Percentiles rank a stretch among this genome's conserved stretches.
Evolutionary conservation across 2,329 filamentous ascomycete genomes (phyloP).

Genomic region (Fusarium papillatum): DNA sequence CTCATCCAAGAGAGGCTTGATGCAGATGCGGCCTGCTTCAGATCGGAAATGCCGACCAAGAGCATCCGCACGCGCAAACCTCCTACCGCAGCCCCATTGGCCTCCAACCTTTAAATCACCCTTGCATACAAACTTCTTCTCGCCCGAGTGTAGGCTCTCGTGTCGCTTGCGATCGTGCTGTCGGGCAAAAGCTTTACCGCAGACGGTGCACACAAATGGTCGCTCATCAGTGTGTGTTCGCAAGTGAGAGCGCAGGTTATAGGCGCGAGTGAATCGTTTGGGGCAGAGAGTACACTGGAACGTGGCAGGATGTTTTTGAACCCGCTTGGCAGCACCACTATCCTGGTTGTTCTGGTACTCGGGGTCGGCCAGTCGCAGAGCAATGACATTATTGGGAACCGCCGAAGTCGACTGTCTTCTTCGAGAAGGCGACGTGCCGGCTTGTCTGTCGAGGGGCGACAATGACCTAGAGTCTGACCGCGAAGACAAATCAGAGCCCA

Average conservation of each 20-base stretch:
- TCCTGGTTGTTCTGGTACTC: conserved; percentile 79
- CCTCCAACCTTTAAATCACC: conserved; percentile 87
- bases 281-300: conserved; percentile 96
- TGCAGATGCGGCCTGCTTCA: conserved; percentile 95
- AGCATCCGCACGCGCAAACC: conserved; percentile 96
- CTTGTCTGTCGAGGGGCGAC: conserved; percentile 70
- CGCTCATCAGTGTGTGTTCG: conserved; percentile 98
- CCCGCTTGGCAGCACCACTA: conserved; percentile 78
- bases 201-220: conserved; percentile 97
- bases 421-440: conserved; percentile 50
- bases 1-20: conserved; percentile 96
- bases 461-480: conserved; percentile 67
- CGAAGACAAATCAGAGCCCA: conserved; percentile 59
- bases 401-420: conserved; percentile 74
- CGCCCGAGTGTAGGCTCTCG: conserved; percentile 94
- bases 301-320: conserved; percentile 97
- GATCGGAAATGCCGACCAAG: conserved; percentile 95
- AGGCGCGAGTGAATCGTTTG: conserved; percentile 95
- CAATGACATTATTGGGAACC: conserved; percentile 76
- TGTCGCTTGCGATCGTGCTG: conserved; percentile 98
- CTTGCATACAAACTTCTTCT: conserved; percentile 99
- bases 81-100: conserved; percentile 92
- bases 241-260: conserved; percentile 95
- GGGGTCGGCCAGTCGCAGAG: conserved; percentile 92
- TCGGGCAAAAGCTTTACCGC: conserved; percentile 95